Conservation (phyloP, 257 asterid genomes). For the Handroanthus guayacan region DNA sequence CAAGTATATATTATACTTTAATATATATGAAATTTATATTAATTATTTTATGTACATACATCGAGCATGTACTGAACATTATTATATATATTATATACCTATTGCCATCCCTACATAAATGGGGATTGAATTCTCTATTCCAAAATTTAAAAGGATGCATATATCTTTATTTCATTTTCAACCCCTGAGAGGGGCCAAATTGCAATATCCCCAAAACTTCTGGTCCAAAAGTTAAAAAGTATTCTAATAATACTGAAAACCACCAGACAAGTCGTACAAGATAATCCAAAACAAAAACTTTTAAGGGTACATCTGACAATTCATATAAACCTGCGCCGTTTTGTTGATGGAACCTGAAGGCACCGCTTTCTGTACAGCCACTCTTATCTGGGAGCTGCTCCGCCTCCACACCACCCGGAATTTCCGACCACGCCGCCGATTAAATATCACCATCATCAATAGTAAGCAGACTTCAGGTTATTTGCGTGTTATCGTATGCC, state of each 20-base stretch:
- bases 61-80: neutral
- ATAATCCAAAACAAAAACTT: neutral
- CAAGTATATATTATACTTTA: too few species aligned
- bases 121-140: too few species aligned
- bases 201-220: neutral
- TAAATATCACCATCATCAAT: neutral
- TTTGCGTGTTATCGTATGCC: neutral
- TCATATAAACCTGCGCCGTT: conserved; percentile 22
- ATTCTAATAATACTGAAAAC: neutral
- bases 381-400: conserved; percentile 28
- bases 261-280: neutral
- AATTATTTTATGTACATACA: too few species aligned
- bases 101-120: too few species aligned
- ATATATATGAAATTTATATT: too few species aligned
- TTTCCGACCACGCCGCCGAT: conserved; percentile 36
- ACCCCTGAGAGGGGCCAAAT: neutral
- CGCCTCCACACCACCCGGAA: conserved; percentile 42
- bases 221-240: neutral
- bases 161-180: neutral
- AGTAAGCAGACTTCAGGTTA: conserved; percentile 25
- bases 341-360: conserved; percentile 38
- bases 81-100: too few species aligned
- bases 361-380: conserved; percentile 43
- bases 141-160: neutral
- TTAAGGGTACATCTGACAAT: conserved; percentile 37